A percentile compares a stretch with the other conserved stretches of the same genome.
phyloP scores from a whole-genome alignment of 257 asterid genomes.

The Plantago major region DNA sequence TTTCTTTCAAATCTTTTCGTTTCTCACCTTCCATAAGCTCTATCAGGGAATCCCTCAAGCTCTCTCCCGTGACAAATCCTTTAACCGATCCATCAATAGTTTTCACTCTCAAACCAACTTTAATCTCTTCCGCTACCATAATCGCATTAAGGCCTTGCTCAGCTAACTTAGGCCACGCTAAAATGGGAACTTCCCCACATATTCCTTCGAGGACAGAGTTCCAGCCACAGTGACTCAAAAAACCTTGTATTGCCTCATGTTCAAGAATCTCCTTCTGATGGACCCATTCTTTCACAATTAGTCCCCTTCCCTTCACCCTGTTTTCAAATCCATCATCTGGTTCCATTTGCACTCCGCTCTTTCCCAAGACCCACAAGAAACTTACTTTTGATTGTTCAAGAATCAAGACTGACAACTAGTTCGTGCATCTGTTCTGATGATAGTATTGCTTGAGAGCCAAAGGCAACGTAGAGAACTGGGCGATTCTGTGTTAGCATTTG shows the following conservation, averaged over 20 bases:
- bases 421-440: too few species aligned
- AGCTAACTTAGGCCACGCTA: slow-evolving; percentile 85
- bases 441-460: too few species aligned
- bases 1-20: slow-evolving; percentile 36
- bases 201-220: slow-evolving; percentile 59
- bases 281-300: slow-evolving; percentile 62
- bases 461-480: too few species aligned
- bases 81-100: slow-evolving; percentile 35
- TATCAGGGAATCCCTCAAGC: slow-evolving; percentile 29
- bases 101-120: slow-evolving; percentile 37
- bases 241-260: slow-evolving; percentile 44
- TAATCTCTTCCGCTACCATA: slow-evolving; percentile 55
- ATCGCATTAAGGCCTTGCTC: slow-evolving; percentile 60
- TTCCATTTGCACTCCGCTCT: too few species aligned
- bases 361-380: too few species aligned
- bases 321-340: too few species aligned
- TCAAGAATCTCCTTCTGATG: slow-evolving; percentile 49
- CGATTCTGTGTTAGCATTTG: too few species aligned
- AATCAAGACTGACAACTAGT: too few species aligned
- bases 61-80: slow-evolving; percentile 52
- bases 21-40: slow-evolving; percentile 57
- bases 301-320: slow-evolving; percentile 37
- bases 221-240: slow-evolving; percentile 76
- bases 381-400: too few species aligned
- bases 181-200: slow-evolving; percentile 55